Base-by-base conservation (phyloP, 2,329 filamentous ascomycete species). In the Berkeleyomyces rouxiae region DNA sequence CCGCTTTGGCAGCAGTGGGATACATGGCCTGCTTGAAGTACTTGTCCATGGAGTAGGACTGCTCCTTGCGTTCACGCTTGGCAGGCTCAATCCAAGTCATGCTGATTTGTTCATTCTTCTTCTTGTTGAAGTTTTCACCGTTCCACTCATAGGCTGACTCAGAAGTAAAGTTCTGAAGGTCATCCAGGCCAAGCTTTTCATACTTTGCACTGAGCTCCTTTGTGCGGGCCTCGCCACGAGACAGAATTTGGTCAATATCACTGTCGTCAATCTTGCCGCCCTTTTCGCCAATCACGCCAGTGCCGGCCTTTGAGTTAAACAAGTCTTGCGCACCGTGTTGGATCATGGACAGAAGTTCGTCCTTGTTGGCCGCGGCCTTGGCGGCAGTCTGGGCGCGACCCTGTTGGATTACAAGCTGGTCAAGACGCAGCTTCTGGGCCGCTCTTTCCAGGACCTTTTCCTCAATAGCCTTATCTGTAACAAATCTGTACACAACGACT, bases 101-200 rank as follows among this genome's bases (percentile, higher is more conserved):
- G 49, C 43, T 58, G 58, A 89, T 90, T 66, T 96, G 89, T 59
- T 95, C 90, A 73, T 95, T 95, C 76, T 95, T 95, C 71, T 86
- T 83, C 64, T 87, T 88, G 61, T 90, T 88, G 72, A 99, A 99
- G 69, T 92, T 92, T 74, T 97, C 86, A 57, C 93, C 93, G 67
- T 99, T 99, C 95, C 95, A 99, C 71, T 97, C 93, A 70, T 99
- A 99, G 0, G 95, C 91, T 62, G 90, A 96, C 69, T 99, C 93
- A 0, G 92, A 96, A 0, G 87, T 93, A 74, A 99, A 99, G 71
- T 97, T 97, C 71, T 99, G 93, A 51, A 99, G 76, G 68, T 99
- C 93, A 71, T 99, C 93, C 39, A 99, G 87, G 67, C 95, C 93
- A 47, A 99, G 84, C 72, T 96, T 95, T 72, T 97, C 93, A 69